Percentiles rank a stretch among this genome's conserved stretches.
Evolutionary conservation across 495 filamentous ascomycete species (phyloP).

Genomic region (Aspergillus panamensis): DNA sequence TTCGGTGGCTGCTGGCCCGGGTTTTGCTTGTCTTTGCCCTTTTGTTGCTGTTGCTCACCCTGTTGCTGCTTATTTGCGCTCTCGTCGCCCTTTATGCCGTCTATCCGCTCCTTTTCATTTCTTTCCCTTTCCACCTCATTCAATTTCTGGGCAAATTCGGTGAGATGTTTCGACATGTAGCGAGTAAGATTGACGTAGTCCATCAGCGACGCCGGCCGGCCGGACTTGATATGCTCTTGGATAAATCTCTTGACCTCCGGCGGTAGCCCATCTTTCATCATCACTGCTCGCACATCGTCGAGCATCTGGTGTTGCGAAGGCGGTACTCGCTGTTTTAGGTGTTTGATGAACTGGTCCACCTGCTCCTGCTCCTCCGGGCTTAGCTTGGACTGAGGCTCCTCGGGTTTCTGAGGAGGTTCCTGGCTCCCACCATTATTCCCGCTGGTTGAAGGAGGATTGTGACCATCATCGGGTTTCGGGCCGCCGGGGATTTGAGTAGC

Average conservation of each 20-base stretch:
- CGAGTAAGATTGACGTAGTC: conserved; percentile 35
- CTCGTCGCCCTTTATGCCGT: conserved; percentile 6
- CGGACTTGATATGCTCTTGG: conserved; percentile 27
- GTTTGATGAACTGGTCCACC: conserved; percentile 31
- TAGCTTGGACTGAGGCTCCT: conserved; percentile 34
- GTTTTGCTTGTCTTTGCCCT: conserved; percentile 25
- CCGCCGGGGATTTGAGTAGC: conserved; percentile 47
- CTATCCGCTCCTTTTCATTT: conserved; percentile 30
- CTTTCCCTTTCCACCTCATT: conserved; percentile 45
- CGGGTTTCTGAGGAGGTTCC: conserved; percentile 33
- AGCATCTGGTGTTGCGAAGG: conserved; percentile 28
- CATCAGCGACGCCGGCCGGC: conserved; percentile 34
- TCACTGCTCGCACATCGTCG: conserved; percentile 29
- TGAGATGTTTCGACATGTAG: conserved; percentile 38
- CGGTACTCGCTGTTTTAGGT: conserved; percentile 30
- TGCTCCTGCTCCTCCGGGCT: conserved; percentile 36
- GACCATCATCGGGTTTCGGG: conserved; percentile 43
- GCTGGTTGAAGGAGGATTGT: conserved; percentile 19
- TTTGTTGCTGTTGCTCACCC: conserved; percentile 21
- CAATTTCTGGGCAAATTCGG: conserved; percentile 47
- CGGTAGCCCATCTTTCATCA: conserved; percentile 35
- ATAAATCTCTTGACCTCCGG: conserved; percentile 34
- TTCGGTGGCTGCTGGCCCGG: conserved; percentile 32
- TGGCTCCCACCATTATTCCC: conserved; percentile 31
- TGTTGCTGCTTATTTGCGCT: conserved; percentile 18